Percentiles rank a stretch among this genome's conserved stretches.
phyloP scores from a whole-genome alignment of 257 asterid genomes.

The Solanum infundibuliforme region DNA sequence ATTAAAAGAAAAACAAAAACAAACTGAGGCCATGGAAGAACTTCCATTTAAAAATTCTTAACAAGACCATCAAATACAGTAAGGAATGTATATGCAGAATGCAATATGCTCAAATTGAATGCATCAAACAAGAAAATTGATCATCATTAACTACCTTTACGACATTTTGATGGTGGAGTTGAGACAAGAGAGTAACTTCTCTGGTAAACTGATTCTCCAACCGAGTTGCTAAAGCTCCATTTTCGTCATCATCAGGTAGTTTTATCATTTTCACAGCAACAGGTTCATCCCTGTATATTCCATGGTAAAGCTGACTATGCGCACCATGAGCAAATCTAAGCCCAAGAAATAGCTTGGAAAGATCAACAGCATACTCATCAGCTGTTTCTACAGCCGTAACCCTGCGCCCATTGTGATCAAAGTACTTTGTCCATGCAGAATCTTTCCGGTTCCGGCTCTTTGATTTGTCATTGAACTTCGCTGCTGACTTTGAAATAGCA shows the following conservation, averaged over 20 bases:
- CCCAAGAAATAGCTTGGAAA: slow-evolving; percentile 32
- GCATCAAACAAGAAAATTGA: neutral
- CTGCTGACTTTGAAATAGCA: neutral
- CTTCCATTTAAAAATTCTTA: neutral
- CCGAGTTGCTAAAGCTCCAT: slow-evolving; percentile 6
- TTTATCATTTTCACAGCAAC: slow-evolving; percentile 33
- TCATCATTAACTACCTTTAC: slow-evolving; percentile 15
- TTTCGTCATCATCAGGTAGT: slow-evolving; percentile 30
- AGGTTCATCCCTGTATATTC: slow-evolving; percentile 25
- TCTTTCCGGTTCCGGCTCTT: slow-evolving; percentile 16
- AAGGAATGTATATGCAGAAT: neutral
- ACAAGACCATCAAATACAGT: neutral
- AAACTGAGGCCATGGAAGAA: neutral
- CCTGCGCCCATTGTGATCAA: slow-evolving; percentile 23
- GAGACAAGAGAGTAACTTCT: slow-evolving; percentile 30
- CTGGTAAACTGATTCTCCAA: slow-evolving; percentile 30
- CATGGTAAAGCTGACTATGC: slow-evolving; percentile 39
- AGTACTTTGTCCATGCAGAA: slow-evolving; percentile 28
- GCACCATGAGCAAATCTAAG: slow-evolving; percentile 36
- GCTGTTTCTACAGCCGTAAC: slow-evolving; percentile 23
- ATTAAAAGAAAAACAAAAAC: neutral
- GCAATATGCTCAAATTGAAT: neutral
- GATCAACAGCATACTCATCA: slow-evolving; percentile 21
- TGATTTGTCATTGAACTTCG: slow-evolving; percentile 6
- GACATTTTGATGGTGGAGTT: slow-evolving; percentile 28